phyloP scores from a whole-genome alignment of 2,329 filamentous ascomycete genomes.

The Calonectria honghensis region DNA sequence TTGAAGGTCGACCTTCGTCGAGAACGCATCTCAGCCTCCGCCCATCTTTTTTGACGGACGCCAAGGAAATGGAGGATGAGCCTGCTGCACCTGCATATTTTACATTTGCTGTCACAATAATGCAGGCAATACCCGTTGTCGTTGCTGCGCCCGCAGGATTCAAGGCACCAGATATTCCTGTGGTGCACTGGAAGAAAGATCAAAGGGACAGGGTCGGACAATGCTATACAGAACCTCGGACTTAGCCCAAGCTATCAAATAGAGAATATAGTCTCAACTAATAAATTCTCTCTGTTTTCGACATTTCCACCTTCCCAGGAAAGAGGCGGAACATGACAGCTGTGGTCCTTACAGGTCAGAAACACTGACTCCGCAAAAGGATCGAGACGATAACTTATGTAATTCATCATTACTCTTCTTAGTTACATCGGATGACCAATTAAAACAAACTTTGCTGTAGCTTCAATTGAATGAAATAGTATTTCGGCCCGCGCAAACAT shows the following conservation, averaged over 20 bases:
- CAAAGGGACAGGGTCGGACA: conserved; percentile 1
- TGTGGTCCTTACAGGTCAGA: background rate
- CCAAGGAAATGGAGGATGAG: background rate
- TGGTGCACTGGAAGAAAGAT: conserved; percentile 3
- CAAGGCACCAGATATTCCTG: background rate
- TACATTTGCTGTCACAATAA: background rate
- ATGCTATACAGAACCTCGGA: background rate
- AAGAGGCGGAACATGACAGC: background rate
- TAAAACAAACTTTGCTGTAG: background rate
- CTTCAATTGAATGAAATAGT: background rate
- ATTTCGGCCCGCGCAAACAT: too few species aligned
- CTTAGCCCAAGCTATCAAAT: background rate
- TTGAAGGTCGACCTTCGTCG: conserved; percentile 9
- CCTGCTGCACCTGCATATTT: background rate
- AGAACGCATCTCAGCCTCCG: background rate
- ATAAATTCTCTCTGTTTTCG: background rate
- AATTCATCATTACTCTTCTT: background rate
- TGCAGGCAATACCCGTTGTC: background rate
- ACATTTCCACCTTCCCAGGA: background rate
- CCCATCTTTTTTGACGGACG: background rate
- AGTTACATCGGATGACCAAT: background rate
- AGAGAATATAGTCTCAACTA: background rate
- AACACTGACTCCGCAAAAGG: background rate
- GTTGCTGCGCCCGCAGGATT: background rate
- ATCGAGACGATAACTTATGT: background rate